Evolutionary conservation across 768 basidiomycete genomes (phyloP).

Genomic region (Royoungia palumana): DNA sequence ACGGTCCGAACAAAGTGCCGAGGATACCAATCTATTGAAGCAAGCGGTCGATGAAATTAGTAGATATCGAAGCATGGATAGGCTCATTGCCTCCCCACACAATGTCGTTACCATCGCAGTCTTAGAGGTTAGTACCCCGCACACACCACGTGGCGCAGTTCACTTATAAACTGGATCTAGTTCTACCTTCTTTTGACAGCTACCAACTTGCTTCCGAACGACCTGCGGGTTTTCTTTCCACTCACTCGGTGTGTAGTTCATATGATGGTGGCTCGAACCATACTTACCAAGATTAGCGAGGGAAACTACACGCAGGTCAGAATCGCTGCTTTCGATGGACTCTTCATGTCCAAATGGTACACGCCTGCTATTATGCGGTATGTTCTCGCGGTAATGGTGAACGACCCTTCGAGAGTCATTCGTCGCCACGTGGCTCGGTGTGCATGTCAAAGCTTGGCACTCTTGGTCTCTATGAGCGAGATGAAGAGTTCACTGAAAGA

Average conservation of each 20-base stretch:
- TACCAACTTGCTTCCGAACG: slow-evolving; percentile 74
- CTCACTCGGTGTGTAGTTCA: slow-evolving; percentile 69
- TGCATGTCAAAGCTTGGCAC: slow-evolving; percentile 81
- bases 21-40: slow-evolving; percentile 68
- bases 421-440: slow-evolving; percentile 85
- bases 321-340: slow-evolving; percentile 89
- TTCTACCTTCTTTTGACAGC: slow-evolving; percentile 77
- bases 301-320: slow-evolving; percentile 93
- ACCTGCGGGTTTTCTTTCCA: slow-evolving; percentile 76
- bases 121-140: slow-evolving; percentile 65
- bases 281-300: slow-evolving; percentile 53
- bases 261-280: neutral
- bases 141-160: neutral
- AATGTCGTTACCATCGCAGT: slow-evolving; percentile 91
- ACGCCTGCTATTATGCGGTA: slow-evolving; percentile 82
- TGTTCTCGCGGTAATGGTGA: slow-evolving; percentile 78
- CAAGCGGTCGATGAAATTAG: slow-evolving; percentile 80
- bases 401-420: slow-evolving; percentile 79
- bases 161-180: slow-evolving; percentile 36
- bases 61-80: slow-evolving; percentile 91
- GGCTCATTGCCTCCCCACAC: slow-evolving; percentile 89
- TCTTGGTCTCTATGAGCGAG: slow-evolving; percentile 87
- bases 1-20: slow-evolving; percentile 59
- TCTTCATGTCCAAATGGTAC: slow-evolving; percentile 88
- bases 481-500: slow-evolving; percentile 77